Conservation (phyloP, 208 protist genomes). For the Trypanosoma cruzi region DNA sequence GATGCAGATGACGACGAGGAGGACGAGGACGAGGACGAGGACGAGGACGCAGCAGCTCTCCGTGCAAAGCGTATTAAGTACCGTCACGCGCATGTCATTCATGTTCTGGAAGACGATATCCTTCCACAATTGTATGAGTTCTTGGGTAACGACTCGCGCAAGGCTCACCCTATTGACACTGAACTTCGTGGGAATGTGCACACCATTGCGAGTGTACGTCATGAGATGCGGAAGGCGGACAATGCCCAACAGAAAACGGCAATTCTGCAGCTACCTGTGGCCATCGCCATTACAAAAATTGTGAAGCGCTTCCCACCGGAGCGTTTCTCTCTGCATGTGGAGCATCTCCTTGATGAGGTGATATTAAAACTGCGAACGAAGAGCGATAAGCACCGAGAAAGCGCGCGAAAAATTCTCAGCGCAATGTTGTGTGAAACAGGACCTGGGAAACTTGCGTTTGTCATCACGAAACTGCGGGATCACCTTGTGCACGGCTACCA, state of each 20-base stretch:
- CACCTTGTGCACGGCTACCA: conserved; percentile 92
- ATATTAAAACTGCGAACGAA: conserved; percentile 87
- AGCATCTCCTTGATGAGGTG: conserved; percentile 81
- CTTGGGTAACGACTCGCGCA: conserved; percentile 46
- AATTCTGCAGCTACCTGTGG: conserved; percentile 87
- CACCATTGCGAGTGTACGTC: conserved; percentile 62
- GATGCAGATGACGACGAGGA: conserved; percentile 17
- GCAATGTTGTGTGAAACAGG: conserved; percentile 85
- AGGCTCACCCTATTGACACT: conserved; percentile 25
- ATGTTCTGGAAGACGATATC: conserved; percentile 78
- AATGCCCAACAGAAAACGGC: conserved; percentile 44
- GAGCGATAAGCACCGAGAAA: conserved; percentile 87
- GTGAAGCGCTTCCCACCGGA: conserved; percentile 81
- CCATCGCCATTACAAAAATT: conserved; percentile 87
- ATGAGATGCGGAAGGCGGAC: conserved; percentile 64
- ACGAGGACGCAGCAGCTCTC: conserved; percentile 27
- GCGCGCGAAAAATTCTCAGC: conserved; percentile 77
- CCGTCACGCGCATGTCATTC: conserved; percentile 60
- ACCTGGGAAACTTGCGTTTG: conserved; percentile 76
- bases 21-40: conserved; percentile 66
- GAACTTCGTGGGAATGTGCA: conserved; percentile 52
- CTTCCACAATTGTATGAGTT: conserved; percentile 88
- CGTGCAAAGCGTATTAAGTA: conserved; percentile 47
- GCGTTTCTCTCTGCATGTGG: conserved; percentile 70
- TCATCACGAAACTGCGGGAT: conserved; percentile 86